Conservation (phyloP, 495 filamentous ascomycete genomes). For the Tuber melanosporum region DNA sequence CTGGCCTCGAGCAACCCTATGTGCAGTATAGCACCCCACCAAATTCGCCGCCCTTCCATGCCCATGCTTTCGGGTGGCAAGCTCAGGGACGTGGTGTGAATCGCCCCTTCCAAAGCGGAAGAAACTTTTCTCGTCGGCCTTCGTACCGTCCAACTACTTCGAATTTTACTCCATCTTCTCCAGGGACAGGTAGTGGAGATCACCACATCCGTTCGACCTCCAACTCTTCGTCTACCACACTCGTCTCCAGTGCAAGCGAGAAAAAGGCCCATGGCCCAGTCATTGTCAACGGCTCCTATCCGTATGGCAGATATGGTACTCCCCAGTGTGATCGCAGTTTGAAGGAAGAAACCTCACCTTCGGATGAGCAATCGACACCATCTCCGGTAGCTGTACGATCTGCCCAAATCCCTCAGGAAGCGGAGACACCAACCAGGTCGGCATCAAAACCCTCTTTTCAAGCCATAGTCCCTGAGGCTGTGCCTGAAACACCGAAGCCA, state of each 20-base stretch:
- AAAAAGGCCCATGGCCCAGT: conserved; percentile 13
- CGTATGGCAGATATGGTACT: conserved; percentile 29
- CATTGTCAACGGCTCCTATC: conserved; percentile 21
- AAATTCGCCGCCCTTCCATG: conserved; percentile 22
- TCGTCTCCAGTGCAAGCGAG: conserved; percentile 27
- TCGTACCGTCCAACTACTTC: not conserved
- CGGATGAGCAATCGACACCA: conserved; percentile 31
- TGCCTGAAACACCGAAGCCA: conserved; percentile 39
- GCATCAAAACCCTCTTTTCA: conserved; percentile 22
- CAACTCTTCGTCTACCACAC: conserved; percentile 28
- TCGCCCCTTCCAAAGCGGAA: conserved; percentile 15
- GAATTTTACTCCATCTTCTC: not conserved
- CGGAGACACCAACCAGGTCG: conserved; percentile 24
- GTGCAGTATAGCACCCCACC: conserved; percentile 4
- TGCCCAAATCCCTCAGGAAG: conserved; percentile 4
- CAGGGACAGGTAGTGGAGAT: not conserved
- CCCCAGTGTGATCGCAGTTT: conserved; percentile 13
- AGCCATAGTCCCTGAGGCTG: conserved; percentile 22
- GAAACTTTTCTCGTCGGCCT: conserved; percentile 12
- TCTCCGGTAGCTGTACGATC: conserved; percentile 22
- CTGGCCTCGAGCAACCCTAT: not conserved
- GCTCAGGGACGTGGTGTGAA: conserved; percentile 14
- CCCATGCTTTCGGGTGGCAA: conserved; percentile 20
- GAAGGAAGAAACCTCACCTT: conserved; percentile 26
- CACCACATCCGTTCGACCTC: conserved; percentile 26